A percentile compares a stretch with the other conserved stretches of the same genome.
Conservation (phyloP, 768 basidiomycete genomes). For the Termitomyces sp. region DNA sequence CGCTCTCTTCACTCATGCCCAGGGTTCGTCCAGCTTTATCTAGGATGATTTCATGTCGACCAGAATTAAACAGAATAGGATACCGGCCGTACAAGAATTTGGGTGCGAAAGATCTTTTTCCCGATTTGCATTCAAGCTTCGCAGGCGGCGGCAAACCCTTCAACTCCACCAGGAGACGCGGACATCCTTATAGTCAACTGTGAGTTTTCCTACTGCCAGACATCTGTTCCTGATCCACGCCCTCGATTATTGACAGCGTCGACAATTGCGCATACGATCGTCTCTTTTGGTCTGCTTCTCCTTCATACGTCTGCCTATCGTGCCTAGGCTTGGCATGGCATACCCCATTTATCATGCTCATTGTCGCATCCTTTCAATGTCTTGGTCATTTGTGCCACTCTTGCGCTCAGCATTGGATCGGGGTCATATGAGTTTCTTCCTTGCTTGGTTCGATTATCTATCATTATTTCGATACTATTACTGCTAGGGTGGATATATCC, state of each 20-base stretch:
- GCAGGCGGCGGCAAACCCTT: slow-evolving; percentile 70
- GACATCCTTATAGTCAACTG: slow-evolving; percentile 66
- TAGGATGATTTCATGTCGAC: no score
- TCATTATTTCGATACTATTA: slow-evolving; percentile 34
- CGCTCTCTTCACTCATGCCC: slow-evolving; percentile 57
- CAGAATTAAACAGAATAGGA: no score
- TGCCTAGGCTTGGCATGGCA: slow-evolving; percentile 48
- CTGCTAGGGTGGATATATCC: slow-evolving; percentile 42
- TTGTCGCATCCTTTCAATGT: slow-evolving; percentile 58
- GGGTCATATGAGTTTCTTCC: slow-evolving; percentile 54
- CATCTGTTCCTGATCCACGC: neutral
- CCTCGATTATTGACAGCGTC: slow-evolving; percentile 36
- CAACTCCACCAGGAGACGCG: slow-evolving; percentile 67
- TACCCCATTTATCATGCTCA: slow-evolving; percentile 56
- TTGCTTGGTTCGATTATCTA: slow-evolving; percentile 50
- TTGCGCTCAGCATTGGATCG: slow-evolving; percentile 52
- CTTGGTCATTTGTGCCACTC: slow-evolving; percentile 54
- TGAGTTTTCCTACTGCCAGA: slow-evolving; percentile 26
- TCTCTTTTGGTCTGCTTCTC: slow-evolving; percentile 58
- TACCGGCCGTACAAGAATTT: no score
- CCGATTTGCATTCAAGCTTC: slow-evolving; percentile 58
- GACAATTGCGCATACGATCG: slow-evolving; percentile 53
- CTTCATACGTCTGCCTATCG: slow-evolving; percentile 42
- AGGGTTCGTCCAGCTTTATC: slow-evolving; percentile 37
- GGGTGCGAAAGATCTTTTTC: slow-evolving; percentile 69